phyloP scores from a whole-genome alignment of 2,329 filamentous ascomycete genomes.

The Colletotrichum spinosum region DNA sequence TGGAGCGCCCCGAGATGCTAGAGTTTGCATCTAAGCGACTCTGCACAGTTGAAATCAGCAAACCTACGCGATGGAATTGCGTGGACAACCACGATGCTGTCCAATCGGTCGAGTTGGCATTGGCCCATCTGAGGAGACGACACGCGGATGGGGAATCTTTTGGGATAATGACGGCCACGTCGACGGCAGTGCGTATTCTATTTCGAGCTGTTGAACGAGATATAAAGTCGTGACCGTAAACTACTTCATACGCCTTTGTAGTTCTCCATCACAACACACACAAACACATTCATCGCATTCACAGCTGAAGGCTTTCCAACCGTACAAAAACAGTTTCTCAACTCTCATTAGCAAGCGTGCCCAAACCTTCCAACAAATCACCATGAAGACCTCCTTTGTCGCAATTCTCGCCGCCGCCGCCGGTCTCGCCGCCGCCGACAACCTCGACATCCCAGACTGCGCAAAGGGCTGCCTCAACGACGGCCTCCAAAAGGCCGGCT shows the following conservation, averaged over 20 bases:
- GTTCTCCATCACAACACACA: no score
- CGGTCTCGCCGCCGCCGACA: conserved; percentile 21
- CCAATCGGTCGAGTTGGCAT: not conserved
- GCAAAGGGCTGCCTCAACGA: conserved; percentile 34
- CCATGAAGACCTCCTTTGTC: conserved; percentile 26
- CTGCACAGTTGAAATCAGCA: conserved; percentile 8
- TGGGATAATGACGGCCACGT: conserved; percentile 9
- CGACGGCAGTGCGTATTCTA: not conserved
- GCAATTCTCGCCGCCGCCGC: conserved; percentile 21
- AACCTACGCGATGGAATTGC: conserved; percentile 21
- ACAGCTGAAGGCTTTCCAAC: not conserved
- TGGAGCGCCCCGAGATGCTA: not conserved
- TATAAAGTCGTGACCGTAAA: not conserved
- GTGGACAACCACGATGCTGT: not conserved
- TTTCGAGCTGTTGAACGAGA: not conserved
- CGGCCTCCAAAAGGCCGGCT: conserved; percentile 30
- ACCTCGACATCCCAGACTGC: conserved; percentile 29
- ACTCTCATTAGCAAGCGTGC: not conserved
- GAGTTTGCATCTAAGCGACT: conserved; percentile 12
- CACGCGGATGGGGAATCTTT: no score
- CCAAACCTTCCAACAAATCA: not conserved
- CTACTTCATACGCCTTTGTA: no score
- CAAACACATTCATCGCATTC: no score
- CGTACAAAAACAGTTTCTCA: not conserved
- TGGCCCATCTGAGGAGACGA: not conserved